These are phyloP conservation scores for Aristolochia californica DNA, from an alignment of 164 flowering plant species.

Conservation along the genomic window DNA sequence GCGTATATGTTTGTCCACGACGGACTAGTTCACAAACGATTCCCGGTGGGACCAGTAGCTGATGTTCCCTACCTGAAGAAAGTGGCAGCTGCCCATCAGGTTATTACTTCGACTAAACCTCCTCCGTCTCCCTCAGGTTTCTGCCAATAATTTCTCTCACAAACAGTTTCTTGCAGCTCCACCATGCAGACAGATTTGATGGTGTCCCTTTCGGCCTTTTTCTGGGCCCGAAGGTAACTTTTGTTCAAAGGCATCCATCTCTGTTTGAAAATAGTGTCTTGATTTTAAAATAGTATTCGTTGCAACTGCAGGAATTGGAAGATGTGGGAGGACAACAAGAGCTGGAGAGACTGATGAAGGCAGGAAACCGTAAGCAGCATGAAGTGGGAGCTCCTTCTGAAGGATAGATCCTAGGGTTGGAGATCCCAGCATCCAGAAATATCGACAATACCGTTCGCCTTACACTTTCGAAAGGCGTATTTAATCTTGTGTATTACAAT, in stretches of 20 bases:
- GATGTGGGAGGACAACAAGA: constrained; percentile 72
- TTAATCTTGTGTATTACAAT: too few relatives aligned
- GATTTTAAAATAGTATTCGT: too few relatives aligned
- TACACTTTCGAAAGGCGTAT: too few relatives aligned
- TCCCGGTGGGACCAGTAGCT: constrained; percentile 94
- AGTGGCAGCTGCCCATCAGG: constrained; percentile 92
- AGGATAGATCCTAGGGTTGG: too few relatives aligned
- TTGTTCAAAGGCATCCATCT: too few relatives aligned
- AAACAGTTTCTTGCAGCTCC: constrained; percentile 54
- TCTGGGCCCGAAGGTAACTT: constrained; percentile 73
- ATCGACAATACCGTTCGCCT: too few relatives aligned
- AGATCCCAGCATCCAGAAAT: too few relatives aligned
- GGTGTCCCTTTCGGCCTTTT: constrained; percentile 96
- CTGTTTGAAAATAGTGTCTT: too few relatives aligned
- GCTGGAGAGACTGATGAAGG: constrained; percentile 52
- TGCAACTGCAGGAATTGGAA: constrained; percentile 59
- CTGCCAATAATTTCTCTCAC: too few relatives aligned
- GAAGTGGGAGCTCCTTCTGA: too few relatives aligned
- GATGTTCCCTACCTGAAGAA: constrained; percentile 73
- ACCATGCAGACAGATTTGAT: constrained; percentile 78
- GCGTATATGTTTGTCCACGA: constrained; percentile 99
- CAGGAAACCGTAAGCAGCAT: constrained; percentile 12
- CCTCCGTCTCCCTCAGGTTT: neutral
- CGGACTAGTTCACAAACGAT: constrained; percentile 86
- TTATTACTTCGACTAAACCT: constrained; percentile 11